A percentile compares a stretch with the other conserved stretches of the same genome.
Evolutionary conservation across 1,284 basidiomycete genomes (phyloP).

Genomic region (Irpex lacteus): DNA sequence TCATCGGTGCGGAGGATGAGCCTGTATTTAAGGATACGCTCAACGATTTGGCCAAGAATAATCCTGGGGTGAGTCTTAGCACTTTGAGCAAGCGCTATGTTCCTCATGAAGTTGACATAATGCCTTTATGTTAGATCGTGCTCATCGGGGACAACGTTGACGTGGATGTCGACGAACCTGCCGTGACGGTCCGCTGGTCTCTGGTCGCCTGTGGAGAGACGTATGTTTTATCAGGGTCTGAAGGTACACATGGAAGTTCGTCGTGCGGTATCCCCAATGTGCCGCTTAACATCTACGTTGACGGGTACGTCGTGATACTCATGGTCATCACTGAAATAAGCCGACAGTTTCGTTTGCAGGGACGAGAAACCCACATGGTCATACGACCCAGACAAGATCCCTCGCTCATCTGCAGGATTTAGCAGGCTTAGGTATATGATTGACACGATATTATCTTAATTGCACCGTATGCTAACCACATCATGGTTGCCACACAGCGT

Average conservation of each 20-base stretch:
- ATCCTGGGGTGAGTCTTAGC: slow-evolving; percentile 40
- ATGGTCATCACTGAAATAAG: too few species aligned
- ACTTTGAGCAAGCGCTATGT: slow-evolving; percentile 11
- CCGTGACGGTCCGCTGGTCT: slow-evolving; percentile 54
- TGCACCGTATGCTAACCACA: too few species aligned
- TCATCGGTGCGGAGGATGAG: slow-evolving; percentile 44
- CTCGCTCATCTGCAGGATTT: slow-evolving; percentile 37
- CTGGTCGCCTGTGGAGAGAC: slow-evolving; percentile 50
- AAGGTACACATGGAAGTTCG: slow-evolving; percentile 43
- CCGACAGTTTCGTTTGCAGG: slow-evolving; percentile 19
- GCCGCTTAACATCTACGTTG: slow-evolving; percentile 45
- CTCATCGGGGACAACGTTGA: slow-evolving; percentile 56
- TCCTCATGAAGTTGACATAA: too few species aligned
- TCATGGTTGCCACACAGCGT: slow-evolving; percentile 33
- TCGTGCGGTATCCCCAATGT: slow-evolving; percentile 46
- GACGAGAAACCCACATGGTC: slow-evolving; percentile 33
- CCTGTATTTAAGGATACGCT: slow-evolving; percentile 41
- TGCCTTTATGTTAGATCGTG: slow-evolving; percentile 22
- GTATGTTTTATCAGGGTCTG: slow-evolving; percentile 46
- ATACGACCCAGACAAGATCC: slow-evolving; percentile 47
- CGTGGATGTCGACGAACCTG: slow-evolving; percentile 56
- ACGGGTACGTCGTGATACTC: slow-evolving; percentile 37
- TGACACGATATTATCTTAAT: not conserved
- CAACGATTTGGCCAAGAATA: slow-evolving; percentile 36
- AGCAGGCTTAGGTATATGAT: slow-evolving; percentile 38